Evolutionary conservation across 495 filamentous ascomycete species (phyloP).

Genomic region (Viridothelium virens): DNA sequence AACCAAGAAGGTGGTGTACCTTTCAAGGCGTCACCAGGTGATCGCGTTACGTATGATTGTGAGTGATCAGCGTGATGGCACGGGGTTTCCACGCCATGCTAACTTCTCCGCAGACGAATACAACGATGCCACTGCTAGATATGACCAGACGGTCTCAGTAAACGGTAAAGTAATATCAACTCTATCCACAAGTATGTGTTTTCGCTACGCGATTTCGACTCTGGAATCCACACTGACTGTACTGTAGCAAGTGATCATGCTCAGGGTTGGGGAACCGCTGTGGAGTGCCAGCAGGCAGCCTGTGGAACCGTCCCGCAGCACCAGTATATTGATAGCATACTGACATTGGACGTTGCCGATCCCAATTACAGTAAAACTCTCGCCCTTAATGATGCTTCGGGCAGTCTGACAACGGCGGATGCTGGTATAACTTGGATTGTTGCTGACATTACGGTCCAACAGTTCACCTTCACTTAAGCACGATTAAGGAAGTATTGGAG

Average conservation of each 20-base stretch:
- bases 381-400: constrained; percentile 29
- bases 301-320: constrained; percentile 39
- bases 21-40: not conserved
- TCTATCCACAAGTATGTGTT: constrained; percentile 30
- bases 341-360: constrained; percentile 35
- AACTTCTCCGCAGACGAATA: constrained; percentile 32
- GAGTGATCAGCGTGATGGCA: not conserved
- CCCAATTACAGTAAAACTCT: constrained; percentile 38
- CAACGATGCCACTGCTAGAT: constrained; percentile 35
- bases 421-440: constrained; percentile 40
- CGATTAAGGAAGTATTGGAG: too few species aligned
- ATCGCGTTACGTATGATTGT: constrained; percentile 16
- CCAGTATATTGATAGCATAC: constrained; percentile 36
- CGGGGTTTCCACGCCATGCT: not conserved
- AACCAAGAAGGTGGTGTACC: not conserved
- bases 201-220: not conserved
- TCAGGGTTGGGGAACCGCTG: constrained; percentile 39
- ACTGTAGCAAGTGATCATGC: constrained; percentile 30
- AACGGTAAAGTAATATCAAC: constrained; percentile 36
- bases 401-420: constrained; percentile 35
- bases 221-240: not conserved
- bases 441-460: constrained; percentile 23
- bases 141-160: constrained; percentile 37
- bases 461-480: not conserved
- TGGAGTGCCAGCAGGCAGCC: constrained; percentile 35